Percentiles rank a stretch among this genome's conserved stretches.
Evolutionary conservation across 2,329 filamentous ascomycete genomes (phyloP).

Genomic region (Diaporthe sp.): DNA sequence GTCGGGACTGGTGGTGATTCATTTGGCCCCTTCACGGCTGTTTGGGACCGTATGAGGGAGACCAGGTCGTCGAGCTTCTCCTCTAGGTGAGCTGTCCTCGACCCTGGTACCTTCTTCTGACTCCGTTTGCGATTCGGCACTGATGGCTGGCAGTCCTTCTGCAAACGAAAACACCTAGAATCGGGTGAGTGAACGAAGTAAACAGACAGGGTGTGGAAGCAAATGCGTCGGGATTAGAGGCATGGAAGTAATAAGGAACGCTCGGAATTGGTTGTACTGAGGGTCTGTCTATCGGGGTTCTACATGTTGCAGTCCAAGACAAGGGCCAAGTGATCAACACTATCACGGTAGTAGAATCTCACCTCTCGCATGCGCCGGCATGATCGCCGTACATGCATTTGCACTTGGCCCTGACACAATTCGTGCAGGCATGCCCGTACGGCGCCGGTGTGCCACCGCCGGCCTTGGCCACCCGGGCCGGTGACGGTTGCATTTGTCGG

Average conservation of each 20-base stretch:
- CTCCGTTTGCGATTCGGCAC: slow-evolving; percentile 56
- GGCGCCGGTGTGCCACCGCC: slow-evolving; percentile 43
- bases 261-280: neutral
- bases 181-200: neutral
- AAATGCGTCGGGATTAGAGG: neutral
- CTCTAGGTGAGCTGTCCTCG: slow-evolving; percentile 60
- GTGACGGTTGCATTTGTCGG: slow-evolving; percentile 23
- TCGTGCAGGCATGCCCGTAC: slow-evolving; percentile 62
- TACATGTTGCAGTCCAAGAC: neutral
- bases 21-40: neutral
- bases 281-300: too few species aligned
- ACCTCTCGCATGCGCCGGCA: slow-evolving; percentile 51
- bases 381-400: slow-evolving; percentile 58
- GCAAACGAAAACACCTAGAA: slow-evolving; percentile 58
- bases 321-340: neutral
- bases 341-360: neutral
- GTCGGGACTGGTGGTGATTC: neutral
- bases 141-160: slow-evolving; percentile 63
- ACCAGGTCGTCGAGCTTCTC: slow-evolving; percentile 65
- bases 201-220: neutral
- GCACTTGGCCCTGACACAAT: slow-evolving; percentile 63
- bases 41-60: slow-evolving; percentile 55
- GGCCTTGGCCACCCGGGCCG: slow-evolving; percentile 28
- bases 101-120: slow-evolving; percentile 51
- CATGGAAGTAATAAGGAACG: neutral